phyloP scores from a whole-genome alignment of 768 basidiomycete genomes.

The Mycena vitilis region DNA sequence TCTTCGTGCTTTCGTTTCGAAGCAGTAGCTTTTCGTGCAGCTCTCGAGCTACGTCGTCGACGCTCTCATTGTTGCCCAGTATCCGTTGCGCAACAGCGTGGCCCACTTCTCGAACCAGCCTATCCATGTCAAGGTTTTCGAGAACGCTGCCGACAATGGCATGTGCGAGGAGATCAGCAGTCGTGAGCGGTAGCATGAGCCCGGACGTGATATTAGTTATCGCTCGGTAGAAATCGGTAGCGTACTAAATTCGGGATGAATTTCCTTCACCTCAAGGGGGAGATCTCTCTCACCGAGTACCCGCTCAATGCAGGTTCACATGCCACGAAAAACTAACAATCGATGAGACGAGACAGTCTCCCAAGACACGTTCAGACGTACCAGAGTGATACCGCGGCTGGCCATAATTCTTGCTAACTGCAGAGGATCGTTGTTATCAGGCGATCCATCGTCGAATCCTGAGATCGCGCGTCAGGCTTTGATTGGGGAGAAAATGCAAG shows the following conservation, averaged over 20 bases:
- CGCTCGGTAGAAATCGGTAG: constrained; percentile 95
- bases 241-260: constrained; percentile 63
- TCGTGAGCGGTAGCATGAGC: constrained; percentile 95
- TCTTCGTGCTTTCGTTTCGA: constrained; percentile 96
- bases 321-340: constrained; percentile 92
- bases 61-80: constrained; percentile 92
- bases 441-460: constrained; percentile 96
- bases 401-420: constrained; percentile 92
- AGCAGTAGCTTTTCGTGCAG: constrained; percentile 91
- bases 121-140: constrained; percentile 98
- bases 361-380: constrained; percentile 49
- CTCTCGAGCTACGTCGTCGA: constrained; percentile 96
- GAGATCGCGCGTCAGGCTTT: constrained; percentile 25
- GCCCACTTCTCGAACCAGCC: constrained; percentile 94
- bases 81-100: constrained; percentile 93
- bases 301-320: constrained; percentile 97
- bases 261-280: constrained; percentile 16
- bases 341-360: constrained; percentile 27
- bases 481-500: constrained; percentile 10
- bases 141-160: constrained; percentile 97
- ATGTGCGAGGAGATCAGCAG: constrained; percentile 92
- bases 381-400: constrained; percentile 88
- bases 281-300: constrained; percentile 72
- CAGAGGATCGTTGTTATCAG: constrained; percentile 93
- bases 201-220: constrained; percentile 94